Base-by-base conservation (phyloP, 441 rosid genomes). In the Lepidium campestre region DNA sequence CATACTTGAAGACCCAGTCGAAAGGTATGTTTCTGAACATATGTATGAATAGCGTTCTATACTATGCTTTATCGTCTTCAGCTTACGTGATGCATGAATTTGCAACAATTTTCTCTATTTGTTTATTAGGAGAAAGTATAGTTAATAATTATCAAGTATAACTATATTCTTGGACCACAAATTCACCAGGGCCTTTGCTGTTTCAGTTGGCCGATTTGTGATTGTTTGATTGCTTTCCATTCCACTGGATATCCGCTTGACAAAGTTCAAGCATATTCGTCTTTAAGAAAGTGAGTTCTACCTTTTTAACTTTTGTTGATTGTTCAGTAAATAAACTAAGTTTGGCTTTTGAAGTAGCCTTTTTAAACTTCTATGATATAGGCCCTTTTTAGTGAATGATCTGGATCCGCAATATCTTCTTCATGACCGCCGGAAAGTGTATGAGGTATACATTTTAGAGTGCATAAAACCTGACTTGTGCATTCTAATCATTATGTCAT, bases 371-470 rank as follows among this genome's bases (percentile, higher is more conserved):
- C 31, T 73, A 10, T 75, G 60, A 32, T 78, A 72, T 80, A 95
- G 99, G 85, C 97, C 99, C 12, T 96, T 85, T 77, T 68, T 93
- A 45, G 96, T 96, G 42, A 96, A 96, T 80, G 98, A 93, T 57
- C 83, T 96, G 70, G 87, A 85, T 53, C 96, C 83, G 0, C 97
- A 96, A 62, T 89, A 89, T 80, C 97, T 96, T 77, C 98, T 96
- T 77, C 99, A 87, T 73, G 99, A 96, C 62, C 87, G 99, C 67
- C 83, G 98, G 76, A 90, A 96, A 80, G 99, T 96, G 44, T 96
- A 96, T 57, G 94, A 96, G 98, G 99, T 95, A 83, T 66, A 65
- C 29, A 10, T 58, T 45, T 54, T 37, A 57, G 67, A 64, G 62
- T 74, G 57, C 52, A 58, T 5, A 32, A 55, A 3, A 17, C 27